phyloP scores from a whole-genome alignment of 768 basidiomycete genomes.

The Agrocybe pediades region DNA sequence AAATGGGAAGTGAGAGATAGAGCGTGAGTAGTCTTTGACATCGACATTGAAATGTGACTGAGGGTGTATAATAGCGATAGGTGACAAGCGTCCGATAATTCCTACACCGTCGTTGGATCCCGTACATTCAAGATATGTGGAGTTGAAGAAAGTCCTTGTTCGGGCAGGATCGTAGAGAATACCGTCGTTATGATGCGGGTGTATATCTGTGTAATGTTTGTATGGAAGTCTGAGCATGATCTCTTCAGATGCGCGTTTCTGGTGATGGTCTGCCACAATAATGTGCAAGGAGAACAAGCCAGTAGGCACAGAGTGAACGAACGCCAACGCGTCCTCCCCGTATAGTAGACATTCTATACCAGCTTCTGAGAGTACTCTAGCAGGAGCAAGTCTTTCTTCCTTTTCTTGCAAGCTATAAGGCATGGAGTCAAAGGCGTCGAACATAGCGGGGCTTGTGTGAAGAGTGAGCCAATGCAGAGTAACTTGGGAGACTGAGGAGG shows the following conservation, averaged over 20 bases:
- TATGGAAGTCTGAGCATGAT: background rate
- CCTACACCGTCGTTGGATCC: background rate
- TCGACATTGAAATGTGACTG: conserved; percentile 12
- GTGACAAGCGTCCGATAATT: background rate
- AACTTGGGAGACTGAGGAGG: too few species aligned
- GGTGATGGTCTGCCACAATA: background rate
- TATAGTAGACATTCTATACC: background rate
- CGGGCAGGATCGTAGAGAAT: background rate
- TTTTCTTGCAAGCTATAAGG: too few species aligned
- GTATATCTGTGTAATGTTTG: background rate
- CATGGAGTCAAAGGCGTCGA: too few species aligned
- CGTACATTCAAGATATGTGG: background rate
- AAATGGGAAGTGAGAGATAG: conserved; percentile 12
- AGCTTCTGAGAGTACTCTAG: too few species aligned
- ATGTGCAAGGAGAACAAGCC: background rate
- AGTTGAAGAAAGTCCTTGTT: background rate
- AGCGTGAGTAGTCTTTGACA: conserved; percentile 12
- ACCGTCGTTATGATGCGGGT: background rate
- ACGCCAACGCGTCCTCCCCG: conserved; percentile 3
- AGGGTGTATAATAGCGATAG: conserved; percentile 14
- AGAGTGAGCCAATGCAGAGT: too few species aligned
- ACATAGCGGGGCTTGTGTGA: too few species aligned
- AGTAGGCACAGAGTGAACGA: background rate
- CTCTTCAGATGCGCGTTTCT: background rate
- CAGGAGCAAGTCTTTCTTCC: too few species aligned